Percentiles rank a stretch among this genome's conserved stretches.
Conservation (phyloP, 768 basidiomycete species). For the Boletus tylopilopsis region DNA sequence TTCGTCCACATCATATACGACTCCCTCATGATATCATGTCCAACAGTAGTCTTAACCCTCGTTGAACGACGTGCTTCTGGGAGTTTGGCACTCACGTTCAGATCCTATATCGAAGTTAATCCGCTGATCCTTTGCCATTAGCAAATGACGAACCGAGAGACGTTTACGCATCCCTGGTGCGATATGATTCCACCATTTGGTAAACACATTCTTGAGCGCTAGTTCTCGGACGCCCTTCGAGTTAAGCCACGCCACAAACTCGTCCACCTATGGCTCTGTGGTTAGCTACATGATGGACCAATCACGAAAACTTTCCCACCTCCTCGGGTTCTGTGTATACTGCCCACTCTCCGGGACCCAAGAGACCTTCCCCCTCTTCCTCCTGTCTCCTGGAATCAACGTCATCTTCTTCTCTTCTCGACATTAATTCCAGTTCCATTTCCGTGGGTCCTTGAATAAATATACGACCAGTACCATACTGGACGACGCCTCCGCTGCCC, state of each 20-base stretch:
- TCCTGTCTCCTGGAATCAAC: conserved; percentile 59
- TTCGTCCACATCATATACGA: conserved; percentile 91
- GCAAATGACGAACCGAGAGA: conserved; percentile 51
- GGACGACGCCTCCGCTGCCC: conserved; percentile 70
- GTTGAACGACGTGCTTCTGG: conserved; percentile 81
- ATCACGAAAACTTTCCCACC: conserved; percentile 41
- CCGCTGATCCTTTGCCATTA: conserved; percentile 1
- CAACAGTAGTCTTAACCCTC: conserved; percentile 56
- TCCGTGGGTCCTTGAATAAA: conserved; percentile 92
- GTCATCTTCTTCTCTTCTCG: conserved; percentile 49
- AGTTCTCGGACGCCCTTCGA: conserved; percentile 87
- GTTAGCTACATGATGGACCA: conserved; percentile 6
- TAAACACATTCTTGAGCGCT: conserved; percentile 69
- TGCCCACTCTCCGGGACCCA: conserved; percentile 85
- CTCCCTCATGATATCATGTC: conserved; percentile 66
- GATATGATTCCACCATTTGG: conserved; percentile 83
- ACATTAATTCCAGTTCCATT: conserved; percentile 71
- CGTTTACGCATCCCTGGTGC: conserved; percentile 76
- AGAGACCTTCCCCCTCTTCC: conserved; percentile 79
- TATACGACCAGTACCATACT: conserved; percentile 85
- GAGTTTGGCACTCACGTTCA: conserved; percentile 62
- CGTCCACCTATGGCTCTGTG: conserved; percentile 58
- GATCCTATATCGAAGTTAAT: conserved; percentile 45
- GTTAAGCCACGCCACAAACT: conserved; percentile 87
- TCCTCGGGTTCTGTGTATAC: conserved; percentile 83